Evolutionary conservation across 352 stramenopile genomes (phyloP).

Genomic region (Phytophthora pini): DNA sequence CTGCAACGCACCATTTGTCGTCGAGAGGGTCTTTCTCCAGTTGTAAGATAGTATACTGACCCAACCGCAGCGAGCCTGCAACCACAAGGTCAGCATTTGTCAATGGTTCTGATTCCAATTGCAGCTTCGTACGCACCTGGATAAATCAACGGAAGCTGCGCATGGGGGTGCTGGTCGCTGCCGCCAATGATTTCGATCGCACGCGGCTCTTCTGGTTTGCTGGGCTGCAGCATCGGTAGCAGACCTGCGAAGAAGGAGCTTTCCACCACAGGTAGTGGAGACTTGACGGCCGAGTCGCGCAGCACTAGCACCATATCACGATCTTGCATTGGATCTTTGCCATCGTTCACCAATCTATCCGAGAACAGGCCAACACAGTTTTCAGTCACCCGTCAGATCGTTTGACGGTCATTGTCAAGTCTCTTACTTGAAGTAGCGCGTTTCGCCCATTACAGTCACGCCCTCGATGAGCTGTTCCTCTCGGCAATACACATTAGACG

Average conservation of each 20-base stretch:
- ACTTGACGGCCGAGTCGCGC: constrained; percentile 54
- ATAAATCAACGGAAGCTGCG: constrained; percentile 61
- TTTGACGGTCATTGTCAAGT: background rate
- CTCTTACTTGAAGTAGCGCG: constrained; percentile 63
- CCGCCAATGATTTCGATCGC: constrained; percentile 69
- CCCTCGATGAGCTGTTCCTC: constrained; percentile 50
- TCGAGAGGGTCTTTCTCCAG: constrained; percentile 59
- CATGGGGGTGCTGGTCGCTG: constrained; percentile 48
- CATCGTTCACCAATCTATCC: constrained; percentile 60
- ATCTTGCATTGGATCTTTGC: constrained; percentile 58
- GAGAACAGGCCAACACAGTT: constrained; percentile 1
- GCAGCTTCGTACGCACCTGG: constrained; percentile 44
- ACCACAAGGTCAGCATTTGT: constrained; percentile 2
- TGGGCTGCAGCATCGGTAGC: constrained; percentile 41
- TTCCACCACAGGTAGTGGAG: constrained; percentile 46
- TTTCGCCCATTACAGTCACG: constrained; percentile 57
- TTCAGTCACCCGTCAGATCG: background rate
- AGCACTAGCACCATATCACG: constrained; percentile 70
- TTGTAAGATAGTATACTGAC: constrained; percentile 82
- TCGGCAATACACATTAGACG: constrained; percentile 69
- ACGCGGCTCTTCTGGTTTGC: constrained; percentile 31
- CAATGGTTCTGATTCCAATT: constrained; percentile 5
- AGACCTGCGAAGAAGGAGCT: constrained; percentile 45
- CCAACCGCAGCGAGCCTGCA: constrained; percentile 65
- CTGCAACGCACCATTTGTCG: constrained; percentile 55